Conservation (phyloP, 768 basidiomycete species). For the Rhodotorula kratochvilovae region DNA sequence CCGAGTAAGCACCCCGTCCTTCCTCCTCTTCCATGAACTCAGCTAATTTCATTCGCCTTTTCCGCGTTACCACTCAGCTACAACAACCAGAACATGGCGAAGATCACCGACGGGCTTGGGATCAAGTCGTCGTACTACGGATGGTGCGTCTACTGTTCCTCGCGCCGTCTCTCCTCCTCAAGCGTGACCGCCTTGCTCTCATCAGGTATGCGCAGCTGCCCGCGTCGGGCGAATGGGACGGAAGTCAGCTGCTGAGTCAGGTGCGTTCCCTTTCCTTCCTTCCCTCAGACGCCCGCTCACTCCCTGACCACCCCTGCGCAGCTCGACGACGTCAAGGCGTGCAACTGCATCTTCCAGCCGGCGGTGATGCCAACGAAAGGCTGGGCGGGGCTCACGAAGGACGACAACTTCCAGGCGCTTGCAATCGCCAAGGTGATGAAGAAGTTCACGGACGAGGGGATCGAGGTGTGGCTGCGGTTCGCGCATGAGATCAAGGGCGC, state of each 20-base stretch:
- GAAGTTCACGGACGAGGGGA: conserved; percentile 43
- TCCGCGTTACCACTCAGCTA: neutral
- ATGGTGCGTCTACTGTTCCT: neutral
- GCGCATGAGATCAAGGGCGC: conserved; percentile 17
- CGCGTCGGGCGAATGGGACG: conserved; percentile 22
- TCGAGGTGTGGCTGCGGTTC: conserved; percentile 43
- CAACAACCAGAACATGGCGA: conserved; percentile 6
- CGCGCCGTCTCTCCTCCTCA: accelerated
- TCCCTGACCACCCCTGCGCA: neutral
- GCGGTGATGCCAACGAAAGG: conserved; percentile 39
- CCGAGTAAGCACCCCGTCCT: neutral
- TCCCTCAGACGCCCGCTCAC: neutral
- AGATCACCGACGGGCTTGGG: conserved; percentile 15
- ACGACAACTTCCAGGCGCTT: conserved; percentile 39
- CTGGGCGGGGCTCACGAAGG: conserved; percentile 35
- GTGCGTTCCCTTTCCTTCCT: neutral
- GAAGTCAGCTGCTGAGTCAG: conserved; percentile 3
- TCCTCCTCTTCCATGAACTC: no score
- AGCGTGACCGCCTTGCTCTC: neutral
- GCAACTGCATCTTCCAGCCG: conserved; percentile 32
- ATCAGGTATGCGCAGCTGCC: conserved; percentile 25
- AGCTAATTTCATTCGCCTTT: neutral
- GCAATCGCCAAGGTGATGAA: conserved; percentile 44
- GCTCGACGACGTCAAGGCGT: conserved; percentile 29
- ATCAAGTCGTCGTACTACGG: conserved; percentile 23